Base-by-base conservation (phyloP, 345 rosid species). In the Fremontodendron californicum region DNA sequence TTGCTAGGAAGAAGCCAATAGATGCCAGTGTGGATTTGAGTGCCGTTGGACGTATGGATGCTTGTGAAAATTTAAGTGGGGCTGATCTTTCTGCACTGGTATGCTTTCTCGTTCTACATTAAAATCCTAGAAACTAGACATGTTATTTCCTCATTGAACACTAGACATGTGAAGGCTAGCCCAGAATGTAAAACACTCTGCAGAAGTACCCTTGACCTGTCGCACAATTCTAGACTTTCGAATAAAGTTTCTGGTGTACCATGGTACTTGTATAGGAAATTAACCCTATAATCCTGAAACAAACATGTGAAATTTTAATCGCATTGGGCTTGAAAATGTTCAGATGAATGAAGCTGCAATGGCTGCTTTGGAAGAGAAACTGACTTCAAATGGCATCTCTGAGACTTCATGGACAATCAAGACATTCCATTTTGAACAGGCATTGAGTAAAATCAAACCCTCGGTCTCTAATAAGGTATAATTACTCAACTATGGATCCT, bases 41-140 rank as follows among this genome's bases (percentile, higher is more conserved):
- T 71, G 79, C 83, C 73, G 84, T 96, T 55, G 99, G 90, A 55
- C 81, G 48, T 77, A 88, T 81, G 87, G 86, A 87, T 58, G 90
- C 87, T 65, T 96, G 96, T 78, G 87, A 91, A 78, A 87, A 83
- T 83, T 82, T 96, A 63, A 93, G 98, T 23, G 99, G 99, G 57
- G 98, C 97, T 67, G 99, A 96, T 87, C 97, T 96, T 54, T 86
- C 89, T 73, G 85, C 87, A 82, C 78, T 96, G 97, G 98, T 96
- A 73, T 51, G 89, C 82, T 40, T 62, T 13, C 63, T 71, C 13
- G 9, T 49, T 49, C 27, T 71, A 33, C 61, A 69, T 45, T 16
- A 25, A 69, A 69, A 27, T 49, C 39, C 58, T 9, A 31, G 43
- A n/a, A 71, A 31, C 39, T 18, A 71, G 42, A 71, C 7, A 68